Base-by-base conservation (phyloP, 345 rosid genomes). In the Syzygium aqueum region DNA sequence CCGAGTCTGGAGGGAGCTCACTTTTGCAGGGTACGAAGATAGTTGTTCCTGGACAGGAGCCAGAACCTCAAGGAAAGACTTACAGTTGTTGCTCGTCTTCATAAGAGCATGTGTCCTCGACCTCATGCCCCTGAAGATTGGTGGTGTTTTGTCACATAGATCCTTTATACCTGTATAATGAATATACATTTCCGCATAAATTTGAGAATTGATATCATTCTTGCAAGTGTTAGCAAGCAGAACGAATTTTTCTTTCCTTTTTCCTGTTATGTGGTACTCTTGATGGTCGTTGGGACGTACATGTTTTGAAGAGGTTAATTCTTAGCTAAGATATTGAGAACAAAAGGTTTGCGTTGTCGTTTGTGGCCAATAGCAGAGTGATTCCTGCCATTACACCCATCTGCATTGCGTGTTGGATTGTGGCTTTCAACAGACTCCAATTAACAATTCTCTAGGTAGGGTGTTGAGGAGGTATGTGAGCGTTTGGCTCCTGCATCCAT, bases 21-120 rank as follows among this genome's bases (percentile, higher is more conserved):
- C 95, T 94, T 89, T 93, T 93, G 57, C 89, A 88, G 88, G 94
- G 93, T 85, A 93, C 92, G 50, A 84, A 88, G 77, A 86, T 93
- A 87, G 61, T 86, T 88, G 91, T 93, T 83, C 92, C 93, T 4
- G 92, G 88, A 28, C 89, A 87, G 85, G 92, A 91, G 89, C 90
- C 93, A 49, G 88, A 51, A 84, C 57, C 88, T 67, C 87, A 56
- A 65, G 86, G 53, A 85, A 90, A 87, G 84, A 87, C 83, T 59
- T 88, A 30, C 86, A 67, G 87, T 77, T 93, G 94, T 84, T 93
- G 94, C 84, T 53, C 77, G 83, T 65, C 90, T 61, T 92, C 90
- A 43, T 93, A 90, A 89, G 82, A 77, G n/a, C 52, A 28, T 63
- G 53, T 67, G 77, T 37, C 23, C 52, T 22, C 5, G 53, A 8